Base-by-base conservation (phyloP, 108 stramenopile genomes). In the Nitzschia sp. region DNA sequence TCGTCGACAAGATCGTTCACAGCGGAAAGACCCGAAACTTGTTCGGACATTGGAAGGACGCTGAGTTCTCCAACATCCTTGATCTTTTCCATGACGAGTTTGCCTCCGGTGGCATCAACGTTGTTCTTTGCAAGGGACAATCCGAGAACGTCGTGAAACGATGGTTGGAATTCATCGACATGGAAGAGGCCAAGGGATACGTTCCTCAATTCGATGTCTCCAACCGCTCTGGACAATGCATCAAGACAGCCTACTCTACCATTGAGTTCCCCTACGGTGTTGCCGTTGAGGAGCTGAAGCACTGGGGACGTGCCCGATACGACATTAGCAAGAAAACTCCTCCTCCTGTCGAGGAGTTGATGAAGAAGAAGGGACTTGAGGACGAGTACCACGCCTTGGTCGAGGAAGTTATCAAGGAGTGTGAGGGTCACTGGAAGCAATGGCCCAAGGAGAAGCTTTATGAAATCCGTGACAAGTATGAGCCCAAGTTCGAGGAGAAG, bases 131-230 rank as follows among this genome's bases (percentile, higher is more conserved):
- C 58, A 83, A 80, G 63, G 76, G 77, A 38, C 42, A 41, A 34
- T 80, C 77, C 21, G 72, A 34, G 11, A 56, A 20, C 0, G 72
- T 69, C 12, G 67, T 69, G 7, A 57, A 50, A 19, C 83, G 83
- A 11, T 83, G 83, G 83, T 37, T 83, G 38, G 83, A 83, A 42
- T 83, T 83, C 51, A 80, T 83, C 59, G 79, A 77, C 53, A 52
- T 74, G 3, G 73, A 70, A 10, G 57, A 14, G 0, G 59, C 68
- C 0, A 50, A 40, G 7, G 66, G 48, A 3, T 83, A 83, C 58
- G 79, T 80, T 7, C 79, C 83, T 43, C 83, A 83, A 46, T 83
- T 42, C 53, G 79, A 83, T 58, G 76, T 78, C 7, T 59, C 71
- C 34, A 83, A 80, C 54, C 14, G 67, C 10, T 60, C 56, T 21